Base-by-base conservation (phyloP, 1,284 basidiomycete genomes). In the Puccinia hordei region DNA sequence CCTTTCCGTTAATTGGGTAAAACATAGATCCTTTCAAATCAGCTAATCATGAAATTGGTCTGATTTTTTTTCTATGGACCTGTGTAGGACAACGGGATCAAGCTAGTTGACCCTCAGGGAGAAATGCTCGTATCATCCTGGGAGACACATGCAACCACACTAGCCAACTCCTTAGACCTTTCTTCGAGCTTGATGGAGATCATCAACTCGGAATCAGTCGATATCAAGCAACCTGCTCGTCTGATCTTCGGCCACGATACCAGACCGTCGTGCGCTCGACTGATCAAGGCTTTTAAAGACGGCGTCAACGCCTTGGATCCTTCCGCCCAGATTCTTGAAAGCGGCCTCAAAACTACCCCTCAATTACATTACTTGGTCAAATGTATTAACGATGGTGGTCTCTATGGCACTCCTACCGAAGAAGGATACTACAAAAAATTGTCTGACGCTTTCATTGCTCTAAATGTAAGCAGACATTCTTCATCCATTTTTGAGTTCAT, bases 111-210 rank as follows among this genome's bases (percentile, higher is more conserved):
- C 87, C 93, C 97, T 22, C 90, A 90, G 17, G 97, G 97, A n/a
- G 97, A 99, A 86, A 99, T 99, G 97, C 90, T 99, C n/a, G 93
- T 96, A 84, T 88, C 92, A 0, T 89, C 93, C 46, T 99, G 97
- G 97, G 97, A 99, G 86, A 85, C 86, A 0, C 90, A 96, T 85
- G 95, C 96, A 27, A 96, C 97, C 8, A 86, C 87, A 6, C 87
- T 99, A n/a, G 93, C 95, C 81, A 99, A 99, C 86, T 93, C 94
- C 83, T 89, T 15, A 65, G 91, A 91, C 46, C 90, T 99, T 85
- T 85, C 95, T 74, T 87, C 88, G 12, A 88, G 89, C 9, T 88
- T 98, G 75, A 87, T 91, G 35, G 85, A 87, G 3, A 87, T 99
- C 81, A 88, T 95, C 55, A 87, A 88, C 76, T 87, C 87, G 17